A percentile compares a stretch with the other conserved stretches of the same genome.
Evolutionary conservation across 1,284 basidiomycete genomes (phyloP).

Genomic region (Waitea zeae): DNA sequence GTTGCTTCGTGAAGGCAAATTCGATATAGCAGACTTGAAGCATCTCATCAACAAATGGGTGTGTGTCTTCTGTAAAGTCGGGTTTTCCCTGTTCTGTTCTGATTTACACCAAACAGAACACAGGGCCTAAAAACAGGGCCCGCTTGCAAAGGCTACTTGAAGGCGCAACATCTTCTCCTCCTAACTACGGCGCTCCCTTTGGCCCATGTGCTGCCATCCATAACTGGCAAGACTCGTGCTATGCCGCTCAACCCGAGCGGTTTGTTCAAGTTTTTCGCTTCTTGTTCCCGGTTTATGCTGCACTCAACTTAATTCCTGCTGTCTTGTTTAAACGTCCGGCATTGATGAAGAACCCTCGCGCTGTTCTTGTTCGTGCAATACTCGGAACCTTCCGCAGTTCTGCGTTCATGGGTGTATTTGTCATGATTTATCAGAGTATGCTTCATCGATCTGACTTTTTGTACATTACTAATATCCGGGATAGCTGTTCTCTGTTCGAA

Average conservation of each 20-base stretch:
- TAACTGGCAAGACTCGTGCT: slow-evolving; percentile 62
- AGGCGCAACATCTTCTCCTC: slow-evolving; percentile 15
- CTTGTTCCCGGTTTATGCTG: slow-evolving; percentile 79
- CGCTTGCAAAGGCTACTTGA: slow-evolving; percentile 16
- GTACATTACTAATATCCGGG: too few relatives aligned
- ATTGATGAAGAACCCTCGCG: slow-evolving; percentile 43
- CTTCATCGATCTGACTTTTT: slow-evolving; percentile 6
- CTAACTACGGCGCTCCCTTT: slow-evolving; percentile 33
- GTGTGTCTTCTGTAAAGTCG: slow-evolving; percentile 13
- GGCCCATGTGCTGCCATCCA: slow-evolving; percentile 61
- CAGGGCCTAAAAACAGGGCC: too few relatives aligned
- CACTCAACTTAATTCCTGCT: slow-evolving; percentile 79
- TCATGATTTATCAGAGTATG: slow-evolving; percentile 74
- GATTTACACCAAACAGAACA: too few relatives aligned
- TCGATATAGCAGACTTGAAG: slow-evolving; percentile 41
- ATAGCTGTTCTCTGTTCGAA: too few relatives aligned
- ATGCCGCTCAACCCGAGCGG: slow-evolving; percentile 48
- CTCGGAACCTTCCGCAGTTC: slow-evolving; percentile 74
- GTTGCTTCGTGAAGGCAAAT: slow-evolving; percentile 36
- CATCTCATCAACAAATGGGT: slow-evolving; percentile 31
- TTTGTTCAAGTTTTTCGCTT: slow-evolving; percentile 74
- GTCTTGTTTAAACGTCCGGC: slow-evolving; percentile 55
- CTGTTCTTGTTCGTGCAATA: slow-evolving; percentile 45
- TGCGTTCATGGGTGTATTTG: slow-evolving; percentile 77
- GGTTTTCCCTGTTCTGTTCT: slow-evolving; percentile 24